Evolutionary conservation across 1,284 basidiomycete genomes (phyloP).

Genomic region (Sparassis latifolia): DNA sequence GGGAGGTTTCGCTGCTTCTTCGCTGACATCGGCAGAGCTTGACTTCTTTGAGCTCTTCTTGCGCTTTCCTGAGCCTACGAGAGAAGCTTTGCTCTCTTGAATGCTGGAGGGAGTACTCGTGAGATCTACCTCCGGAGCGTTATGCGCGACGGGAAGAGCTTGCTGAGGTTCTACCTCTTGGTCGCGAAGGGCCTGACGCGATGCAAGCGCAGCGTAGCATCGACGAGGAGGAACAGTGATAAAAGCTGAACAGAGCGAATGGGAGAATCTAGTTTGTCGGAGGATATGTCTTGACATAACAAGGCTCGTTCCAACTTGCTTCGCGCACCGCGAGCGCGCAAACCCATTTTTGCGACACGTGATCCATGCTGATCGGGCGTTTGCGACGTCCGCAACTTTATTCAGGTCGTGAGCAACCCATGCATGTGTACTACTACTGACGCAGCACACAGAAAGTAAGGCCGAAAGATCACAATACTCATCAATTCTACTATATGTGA

Average conservation of each 20-base stretch:
- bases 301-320: background rate
- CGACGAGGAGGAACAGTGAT: constrained; percentile 16
- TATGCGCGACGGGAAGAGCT: background rate
- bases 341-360: too few species aligned
- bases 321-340: too few species aligned
- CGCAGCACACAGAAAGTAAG: too few species aligned
- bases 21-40: background rate
- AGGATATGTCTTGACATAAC: constrained; percentile 28
- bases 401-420: too few species aligned
- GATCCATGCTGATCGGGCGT: too few species aligned
- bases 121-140: background rate
- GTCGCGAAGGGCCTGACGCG: too few species aligned
- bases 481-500: too few species aligned
- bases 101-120: background rate
- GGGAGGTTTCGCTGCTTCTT: background rate
- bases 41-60: background rate
- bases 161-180: too few species aligned
- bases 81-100: background rate
- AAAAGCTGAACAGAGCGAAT: constrained; percentile 16
- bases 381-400: too few species aligned
- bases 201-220: constrained; percentile 23
- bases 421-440: too few species aligned
- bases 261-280: constrained; percentile 19
- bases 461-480: too few species aligned
- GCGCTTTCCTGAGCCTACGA: background rate